These are phyloP conservation scores for Aspergillus carlsbadensis DNA, from an alignment of 495 filamentous ascomycete species.

Conservation along the genomic window DNA sequence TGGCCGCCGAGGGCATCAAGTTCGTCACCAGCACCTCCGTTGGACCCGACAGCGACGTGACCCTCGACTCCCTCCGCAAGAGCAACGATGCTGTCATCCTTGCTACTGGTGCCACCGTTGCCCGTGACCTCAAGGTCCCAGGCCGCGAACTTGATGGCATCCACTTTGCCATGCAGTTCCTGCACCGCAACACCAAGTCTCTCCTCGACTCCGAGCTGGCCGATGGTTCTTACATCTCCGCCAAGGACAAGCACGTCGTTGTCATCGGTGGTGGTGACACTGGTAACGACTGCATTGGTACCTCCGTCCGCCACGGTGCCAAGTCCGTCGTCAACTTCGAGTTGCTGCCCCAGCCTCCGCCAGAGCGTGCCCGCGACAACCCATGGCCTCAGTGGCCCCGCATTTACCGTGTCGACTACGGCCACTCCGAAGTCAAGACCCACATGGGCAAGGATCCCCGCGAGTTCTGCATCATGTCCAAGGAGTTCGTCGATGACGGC, in stretches of 20 bases:
- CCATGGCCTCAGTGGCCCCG: conserved; percentile 99
- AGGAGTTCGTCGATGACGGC: conserved; percentile 95
- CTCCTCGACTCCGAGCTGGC: conserved; percentile 88
- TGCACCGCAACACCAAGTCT: conserved; percentile 98
- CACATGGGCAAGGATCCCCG: conserved; percentile 97
- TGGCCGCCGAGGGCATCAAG: conserved; percentile 86
- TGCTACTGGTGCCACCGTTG: conserved; percentile 95
- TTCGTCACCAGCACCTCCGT: conserved; percentile 77
- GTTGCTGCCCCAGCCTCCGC: conserved; percentile 89
- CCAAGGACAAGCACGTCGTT: conserved; percentile 94
- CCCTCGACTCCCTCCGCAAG: conserved; percentile 71
- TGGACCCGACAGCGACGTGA: conserved; percentile 71
- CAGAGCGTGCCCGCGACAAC: conserved; percentile 93
- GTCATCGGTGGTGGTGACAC: conserved; percentile 99
- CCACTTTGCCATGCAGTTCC: conserved; percentile 98
- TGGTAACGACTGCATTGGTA: conserved; percentile 99
- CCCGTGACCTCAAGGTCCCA: conserved; percentile 91
- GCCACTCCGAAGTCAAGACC: conserved; percentile 93
- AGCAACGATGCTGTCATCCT: conserved; percentile 87
- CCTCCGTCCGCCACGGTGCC: conserved; percentile 94
- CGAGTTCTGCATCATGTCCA: conserved; percentile 98
- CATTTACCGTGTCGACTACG: conserved; percentile 98
- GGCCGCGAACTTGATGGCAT: conserved; percentile 90
- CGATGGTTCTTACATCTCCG: conserved; percentile 90
- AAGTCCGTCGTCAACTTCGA: conserved; percentile 98